Base-by-base conservation (phyloP, 352 stramenopile species). In the Nothophytophthora sp. region DNA sequence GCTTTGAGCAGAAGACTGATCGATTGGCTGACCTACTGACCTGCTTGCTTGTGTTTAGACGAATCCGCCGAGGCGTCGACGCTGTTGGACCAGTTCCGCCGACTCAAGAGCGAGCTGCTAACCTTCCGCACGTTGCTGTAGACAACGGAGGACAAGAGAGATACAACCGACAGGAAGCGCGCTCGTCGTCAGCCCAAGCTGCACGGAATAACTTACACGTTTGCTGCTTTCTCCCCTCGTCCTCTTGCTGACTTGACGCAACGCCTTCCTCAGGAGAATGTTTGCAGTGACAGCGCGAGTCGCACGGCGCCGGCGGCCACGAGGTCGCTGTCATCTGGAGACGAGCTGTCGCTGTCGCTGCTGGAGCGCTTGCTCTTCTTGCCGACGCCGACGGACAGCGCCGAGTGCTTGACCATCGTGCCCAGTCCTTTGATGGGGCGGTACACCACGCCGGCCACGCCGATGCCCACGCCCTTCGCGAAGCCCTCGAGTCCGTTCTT, bases 371-470 rank as follows among this genome's bases (percentile, higher is more conserved):
- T 43, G 28, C 55, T 46, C 43, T 88, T 88, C 33, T 67, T 79
- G 19, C 64, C 63, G 3, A 86, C 64, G 2, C 81, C 79, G 7
- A 90, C 76, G 4, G 76, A 86, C 9, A 84, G 56, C 5, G 73
- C 82, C 0, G 80, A 90, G 58, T 92, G 74, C 38, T 88, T 90
- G 30, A 88, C 76, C 80, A 91, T 92, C 1, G 67, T 74, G 12
- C 80, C 80, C 30, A 92, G 59, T 4, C 81, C 81, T 40, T 86
- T 76, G 41, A 90, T 88, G 8, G 81, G 81, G 5, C 73, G 75
- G 32, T 86, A 88, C 20, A 92, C 70, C 12, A 87, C 76, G 23
- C 81, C 81, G 2, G 67, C 79, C 20, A 92, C 67, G n/a, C 82
- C 82, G 8, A 59, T 79, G 10, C 80, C 77, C 2, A 92, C 67